phyloP scores from a whole-genome alignment of 2,329 filamentous ascomycete genomes.

The Fusarium verticillioides region DNA sequence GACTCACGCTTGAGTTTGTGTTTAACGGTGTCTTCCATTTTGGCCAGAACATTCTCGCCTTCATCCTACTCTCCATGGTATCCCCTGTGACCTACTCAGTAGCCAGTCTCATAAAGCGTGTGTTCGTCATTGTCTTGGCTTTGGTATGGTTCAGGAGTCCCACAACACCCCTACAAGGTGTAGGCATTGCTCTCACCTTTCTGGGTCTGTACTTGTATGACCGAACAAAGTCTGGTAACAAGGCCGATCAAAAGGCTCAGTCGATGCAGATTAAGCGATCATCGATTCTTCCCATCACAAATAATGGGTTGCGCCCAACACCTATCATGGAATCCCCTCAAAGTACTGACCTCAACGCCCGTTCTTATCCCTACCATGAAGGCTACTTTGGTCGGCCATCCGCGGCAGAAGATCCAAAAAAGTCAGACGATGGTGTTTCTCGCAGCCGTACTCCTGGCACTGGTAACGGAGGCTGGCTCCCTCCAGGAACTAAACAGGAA shows the following conservation, averaged over 20 bases:
- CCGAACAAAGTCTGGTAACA: conserved; percentile 86
- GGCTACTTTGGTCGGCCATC: conserved; percentile 54
- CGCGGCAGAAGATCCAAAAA: conserved; percentile 62
- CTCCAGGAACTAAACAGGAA: conserved; percentile 85
- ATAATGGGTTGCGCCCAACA: conserved; percentile 48
- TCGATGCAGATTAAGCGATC: conserved; percentile 54
- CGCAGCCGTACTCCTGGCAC: conserved; percentile 55
- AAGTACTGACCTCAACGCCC: conserved; percentile 44
- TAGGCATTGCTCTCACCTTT: conserved; percentile 90
- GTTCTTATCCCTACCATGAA: conserved; percentile 57
- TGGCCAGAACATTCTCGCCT: conserved; percentile 94
- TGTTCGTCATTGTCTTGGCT: conserved; percentile 94
- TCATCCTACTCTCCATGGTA: conserved; percentile 90
- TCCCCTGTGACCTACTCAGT: conserved; percentile 98
- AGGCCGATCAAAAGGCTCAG: conserved; percentile 84
- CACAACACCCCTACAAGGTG: conserved; percentile 83
- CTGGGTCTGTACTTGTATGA: conserved; percentile 95
- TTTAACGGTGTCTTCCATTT: conserved; percentile 99
- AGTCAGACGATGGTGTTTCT: conserved; percentile 62
- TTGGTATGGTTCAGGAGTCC: conserved; percentile 96
- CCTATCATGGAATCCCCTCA: conserved; percentile 39
- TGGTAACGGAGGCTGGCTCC: conserved; percentile 68
- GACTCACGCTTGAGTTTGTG: conserved; percentile 83
- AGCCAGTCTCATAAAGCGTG: conserved; percentile 93
- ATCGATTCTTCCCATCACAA: conserved; percentile 74